Conservation (phyloP, 768 basidiomycete genomes). For the Tephrocybe sp. region DNA sequence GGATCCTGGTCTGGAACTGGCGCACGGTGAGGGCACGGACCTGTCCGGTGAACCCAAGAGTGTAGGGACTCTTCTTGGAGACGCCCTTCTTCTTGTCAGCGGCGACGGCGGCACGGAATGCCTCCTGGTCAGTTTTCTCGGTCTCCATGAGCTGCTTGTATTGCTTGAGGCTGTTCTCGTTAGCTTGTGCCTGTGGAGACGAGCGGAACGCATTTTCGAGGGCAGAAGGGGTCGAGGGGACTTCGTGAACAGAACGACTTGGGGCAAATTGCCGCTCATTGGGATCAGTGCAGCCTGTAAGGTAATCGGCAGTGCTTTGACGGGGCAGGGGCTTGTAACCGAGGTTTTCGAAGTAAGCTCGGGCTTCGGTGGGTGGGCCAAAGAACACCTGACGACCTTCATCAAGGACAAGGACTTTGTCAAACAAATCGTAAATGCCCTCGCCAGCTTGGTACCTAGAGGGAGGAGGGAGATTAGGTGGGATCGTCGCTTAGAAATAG, state of each 20-base stretch:
- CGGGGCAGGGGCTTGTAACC: slow-evolving; percentile 77
- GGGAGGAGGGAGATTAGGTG: background rate
- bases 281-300: slow-evolving; percentile 80
- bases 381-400: slow-evolving; percentile 82
- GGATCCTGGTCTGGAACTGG: slow-evolving; percentile 71
- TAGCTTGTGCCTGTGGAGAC: slow-evolving; percentile 44
- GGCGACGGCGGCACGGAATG: slow-evolving; percentile 74
- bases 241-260: slow-evolving; percentile 55
- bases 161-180: slow-evolving; percentile 50
- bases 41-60: slow-evolving; percentile 75
- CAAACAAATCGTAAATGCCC: slow-evolving; percentile 74
- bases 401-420: slow-evolving; percentile 85
- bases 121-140: slow-evolving; percentile 67
- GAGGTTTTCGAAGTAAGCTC: slow-evolving; percentile 73
- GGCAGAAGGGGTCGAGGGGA: slow-evolving; percentile 65
- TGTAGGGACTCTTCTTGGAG: slow-evolving; percentile 79
- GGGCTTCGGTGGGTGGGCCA: slow-evolving; percentile 72
- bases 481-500: background rate
- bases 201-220: slow-evolving; percentile 63
- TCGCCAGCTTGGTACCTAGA: slow-evolving; percentile 79
- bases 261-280: slow-evolving; percentile 81
- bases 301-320: slow-evolving; percentile 84
- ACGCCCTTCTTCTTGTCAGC: slow-evolving; percentile 80
- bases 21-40: slow-evolving; percentile 67
- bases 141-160: slow-evolving; percentile 58